phyloP scores from a whole-genome alignment of 2,329 filamentous ascomycete species.

The Microcyclosporella mali region DNA sequence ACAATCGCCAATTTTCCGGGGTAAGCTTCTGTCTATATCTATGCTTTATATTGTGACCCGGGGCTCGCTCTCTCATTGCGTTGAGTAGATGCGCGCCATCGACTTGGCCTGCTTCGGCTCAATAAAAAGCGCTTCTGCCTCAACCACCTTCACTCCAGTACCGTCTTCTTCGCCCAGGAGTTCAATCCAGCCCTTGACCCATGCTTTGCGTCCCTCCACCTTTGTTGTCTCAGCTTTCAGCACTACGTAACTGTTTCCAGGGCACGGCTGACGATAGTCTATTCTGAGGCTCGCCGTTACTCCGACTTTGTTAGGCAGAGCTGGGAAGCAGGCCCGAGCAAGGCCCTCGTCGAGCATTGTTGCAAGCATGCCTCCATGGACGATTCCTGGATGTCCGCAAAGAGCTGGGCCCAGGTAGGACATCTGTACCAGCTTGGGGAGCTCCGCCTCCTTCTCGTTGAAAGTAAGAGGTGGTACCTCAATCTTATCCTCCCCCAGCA shows the following conservation, averaged over 20 bases:
- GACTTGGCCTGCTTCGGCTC: slow-evolving; percentile 72
- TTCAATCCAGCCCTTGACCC: slow-evolving; percentile 84
- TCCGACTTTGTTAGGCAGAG: slow-evolving; percentile 76
- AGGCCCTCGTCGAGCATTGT: slow-evolving; percentile 88
- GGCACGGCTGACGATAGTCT: slow-evolving; percentile 76
- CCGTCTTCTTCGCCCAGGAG: slow-evolving; percentile 55
- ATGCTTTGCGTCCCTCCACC: slow-evolving; percentile 89
- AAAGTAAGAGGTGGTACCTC: slow-evolving; percentile 77
- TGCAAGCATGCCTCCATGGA: slow-evolving; percentile 87
- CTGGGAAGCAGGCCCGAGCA: slow-evolving; percentile 79
- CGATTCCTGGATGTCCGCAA: slow-evolving; percentile 83
- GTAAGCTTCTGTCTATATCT: slow-evolving; percentile 3
- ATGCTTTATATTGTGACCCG: neutral
- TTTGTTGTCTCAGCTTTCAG: slow-evolving; percentile 72
- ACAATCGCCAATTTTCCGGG: too few species aligned
- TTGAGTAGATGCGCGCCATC: slow-evolving; percentile 30
- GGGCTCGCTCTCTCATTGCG: neutral
- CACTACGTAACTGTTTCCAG: slow-evolving; percentile 69
- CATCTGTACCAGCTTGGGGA: slow-evolving; percentile 55
- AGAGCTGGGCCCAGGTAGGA: slow-evolving; percentile 71
- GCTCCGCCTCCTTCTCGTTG: slow-evolving; percentile 55
- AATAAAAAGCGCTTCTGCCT: slow-evolving; percentile 81
- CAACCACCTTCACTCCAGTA: slow-evolving; percentile 61
- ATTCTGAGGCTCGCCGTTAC: slow-evolving; percentile 79
- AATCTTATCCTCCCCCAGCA: slow-evolving; percentile 69